Conservation (phyloP, 139 green algal genomes). For the Dunaliella primolecta region DNA sequence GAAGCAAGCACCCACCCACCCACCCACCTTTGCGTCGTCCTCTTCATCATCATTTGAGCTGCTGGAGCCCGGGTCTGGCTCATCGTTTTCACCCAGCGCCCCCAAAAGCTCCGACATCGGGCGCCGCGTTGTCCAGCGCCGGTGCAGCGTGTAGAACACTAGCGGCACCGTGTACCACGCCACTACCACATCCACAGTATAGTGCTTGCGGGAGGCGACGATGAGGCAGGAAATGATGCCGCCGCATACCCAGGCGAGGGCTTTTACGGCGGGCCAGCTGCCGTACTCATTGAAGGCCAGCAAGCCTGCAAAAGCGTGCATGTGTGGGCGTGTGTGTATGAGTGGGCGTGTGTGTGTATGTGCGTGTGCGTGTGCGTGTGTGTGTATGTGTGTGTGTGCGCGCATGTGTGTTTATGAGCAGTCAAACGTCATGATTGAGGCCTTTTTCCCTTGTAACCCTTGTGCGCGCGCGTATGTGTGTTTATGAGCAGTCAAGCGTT, state of each 20-base stretch:
- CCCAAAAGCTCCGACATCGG: slow-evolving; percentile 36
- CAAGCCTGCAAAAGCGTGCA: slow-evolving; percentile 36
- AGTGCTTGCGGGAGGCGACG: slow-evolving; percentile 88
- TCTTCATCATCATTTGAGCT: not conserved
- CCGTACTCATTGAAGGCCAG: slow-evolving; percentile 85
- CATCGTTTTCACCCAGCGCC: slow-evolving; percentile 19
- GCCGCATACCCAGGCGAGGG: slow-evolving; percentile 42
- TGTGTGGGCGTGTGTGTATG: not conserved
- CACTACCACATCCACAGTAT: slow-evolving; percentile 77
- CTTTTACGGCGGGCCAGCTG: slow-evolving; percentile 45
- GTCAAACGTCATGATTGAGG: too few relatives aligned
- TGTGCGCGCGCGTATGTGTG: not conserved
- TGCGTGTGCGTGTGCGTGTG: slow-evolving; percentile 26
- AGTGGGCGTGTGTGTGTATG: not conserved
- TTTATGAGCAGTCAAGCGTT: not conserved
- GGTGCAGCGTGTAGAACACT: slow-evolving; percentile 77
- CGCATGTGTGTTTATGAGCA: not conserved
- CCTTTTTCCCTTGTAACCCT: too few relatives aligned
- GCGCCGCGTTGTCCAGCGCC: slow-evolving; percentile 67
- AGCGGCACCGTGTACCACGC: slow-evolving; percentile 80
- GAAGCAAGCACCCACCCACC: too few relatives aligned
- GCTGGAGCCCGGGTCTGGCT: slow-evolving; percentile 11
- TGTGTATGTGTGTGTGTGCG: not conserved
- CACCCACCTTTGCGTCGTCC: not conserved
- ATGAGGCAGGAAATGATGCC: slow-evolving; percentile 73